phyloP scores from a whole-genome alignment of 2,329 filamentous ascomycete genomes.

The Neonectria punicea region DNA sequence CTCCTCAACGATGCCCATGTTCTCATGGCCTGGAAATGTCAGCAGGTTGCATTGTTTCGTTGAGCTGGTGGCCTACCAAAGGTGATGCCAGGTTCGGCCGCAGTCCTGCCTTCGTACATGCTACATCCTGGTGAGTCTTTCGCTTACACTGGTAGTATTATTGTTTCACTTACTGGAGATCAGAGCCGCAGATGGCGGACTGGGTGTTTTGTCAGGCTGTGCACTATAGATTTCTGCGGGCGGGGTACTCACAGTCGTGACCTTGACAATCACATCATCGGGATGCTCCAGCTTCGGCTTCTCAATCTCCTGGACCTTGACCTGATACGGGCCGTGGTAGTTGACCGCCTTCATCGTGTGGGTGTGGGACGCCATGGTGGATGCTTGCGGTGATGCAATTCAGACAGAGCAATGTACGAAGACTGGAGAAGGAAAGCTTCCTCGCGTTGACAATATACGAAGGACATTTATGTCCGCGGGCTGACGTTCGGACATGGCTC shows the following conservation, averaged over 20 bases:
- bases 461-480: slow-evolving; percentile 10
- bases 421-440: background rate
- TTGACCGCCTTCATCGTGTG: slow-evolving; percentile 68
- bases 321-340: slow-evolving; percentile 70
- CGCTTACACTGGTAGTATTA: rapidly evolving
- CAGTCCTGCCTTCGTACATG: slow-evolving; percentile 74
- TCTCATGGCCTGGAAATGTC: slow-evolving; percentile 59
- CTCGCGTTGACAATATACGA: slow-evolving; percentile 5
- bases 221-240: background rate
- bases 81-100: slow-evolving; percentile 69
- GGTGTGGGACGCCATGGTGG: slow-evolving; percentile 40
- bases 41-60: background rate
- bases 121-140: slow-evolving; percentile 46
- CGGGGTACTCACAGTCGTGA: slow-evolving; percentile 64
- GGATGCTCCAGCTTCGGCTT: slow-evolving; percentile 69
- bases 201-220: slow-evolving; percentile 26
- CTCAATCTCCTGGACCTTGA: slow-evolving; percentile 70
- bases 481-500: slow-evolving; percentile 25
- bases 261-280: slow-evolving; percentile 72
- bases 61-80: slow-evolving; percentile 55
- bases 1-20: slow-evolving; percentile 68
- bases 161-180: slow-evolving; percentile 52
- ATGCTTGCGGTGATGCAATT: background rate
- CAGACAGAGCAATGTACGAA: background rate
- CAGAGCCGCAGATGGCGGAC: slow-evolving; percentile 65